Percentiles rank a stretch among this genome's conserved stretches.
These are phyloP conservation scores for Dactylellina parvicollis DNA, from an alignment of 2,329 filamentous ascomycete genomes.

Conservation along the genomic window DNA sequence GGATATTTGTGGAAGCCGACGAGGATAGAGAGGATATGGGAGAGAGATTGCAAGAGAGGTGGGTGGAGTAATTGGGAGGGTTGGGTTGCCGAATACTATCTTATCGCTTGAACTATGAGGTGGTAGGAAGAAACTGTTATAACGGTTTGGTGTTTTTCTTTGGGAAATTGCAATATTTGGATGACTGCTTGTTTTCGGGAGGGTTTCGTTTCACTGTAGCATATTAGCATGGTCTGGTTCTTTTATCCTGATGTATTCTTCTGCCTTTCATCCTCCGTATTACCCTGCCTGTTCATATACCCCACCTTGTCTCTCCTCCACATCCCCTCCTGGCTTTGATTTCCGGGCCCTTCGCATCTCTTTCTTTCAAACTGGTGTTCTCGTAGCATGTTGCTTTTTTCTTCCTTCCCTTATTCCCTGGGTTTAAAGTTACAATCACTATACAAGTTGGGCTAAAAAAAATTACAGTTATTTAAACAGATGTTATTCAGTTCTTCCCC, in stretches of 20 bases:
- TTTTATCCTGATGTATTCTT: constrained; percentile 12
- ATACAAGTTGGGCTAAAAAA: neutral
- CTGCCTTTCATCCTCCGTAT: constrained; percentile 4
- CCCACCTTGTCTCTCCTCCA: neutral
- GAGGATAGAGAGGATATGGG: constrained; percentile 46
- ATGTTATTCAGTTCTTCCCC: too few relatives aligned
- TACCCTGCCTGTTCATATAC: constrained; percentile 30
- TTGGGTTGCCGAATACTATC: constrained; percentile 51
- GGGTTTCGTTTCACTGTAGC: constrained; percentile 29
- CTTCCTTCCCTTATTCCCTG: neutral
- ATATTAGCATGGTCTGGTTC: constrained; percentile 45
- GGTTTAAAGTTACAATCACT: constrained; percentile 11
- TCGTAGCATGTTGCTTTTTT: constrained; percentile 8
- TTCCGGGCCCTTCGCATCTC: neutral
- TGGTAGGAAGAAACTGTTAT: neutral
- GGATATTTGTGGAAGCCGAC: constrained; percentile 42
- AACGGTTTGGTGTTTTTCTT: neutral
- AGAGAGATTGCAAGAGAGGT: constrained; percentile 49
- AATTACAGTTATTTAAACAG: too few relatives aligned
- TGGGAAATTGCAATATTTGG: neutral
- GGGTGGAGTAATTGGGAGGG: constrained; percentile 54
- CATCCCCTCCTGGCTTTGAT: neutral
- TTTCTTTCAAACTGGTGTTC: constrained; percentile 1
- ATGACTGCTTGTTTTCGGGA: constrained; percentile 1
- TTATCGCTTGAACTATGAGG: constrained; percentile 38